Evolutionary conservation across 345 rosid species (phyloP), one percentile per base, ranked within the genome.

Genomic region (Citrus australasica): DNA sequence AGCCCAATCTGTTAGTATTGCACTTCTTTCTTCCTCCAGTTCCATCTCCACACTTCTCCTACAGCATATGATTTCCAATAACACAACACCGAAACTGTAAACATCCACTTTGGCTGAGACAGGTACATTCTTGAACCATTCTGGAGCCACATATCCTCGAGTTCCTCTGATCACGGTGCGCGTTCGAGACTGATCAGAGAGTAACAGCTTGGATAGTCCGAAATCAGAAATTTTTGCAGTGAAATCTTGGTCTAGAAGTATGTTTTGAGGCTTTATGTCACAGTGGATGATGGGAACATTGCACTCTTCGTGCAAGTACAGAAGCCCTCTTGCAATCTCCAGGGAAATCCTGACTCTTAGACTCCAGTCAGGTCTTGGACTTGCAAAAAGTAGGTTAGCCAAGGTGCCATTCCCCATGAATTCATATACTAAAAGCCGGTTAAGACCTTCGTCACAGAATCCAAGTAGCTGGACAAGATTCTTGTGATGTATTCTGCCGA

Each of bases 31-130:
- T 19, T 73, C 78, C 56, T 48, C 65, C 0, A 6, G 0, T 4
- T 73, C 80, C 25, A 14, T 25, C 6, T 25, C 51, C 61, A 67
- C 78, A 6, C 71, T 67, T 60, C 48, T 77, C 56, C 81, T 60
- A 28, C 81, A 81, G n/a, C 83, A 63, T 19, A 83, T 58, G 32
- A 83, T 46, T 75, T 80, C 83, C 69, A 80, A 40, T 13, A 80
- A 32, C 62, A 80, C 70, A 32, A 77, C 69, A 2, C 86, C 84
- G 17, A 71, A 84, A 38, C 82, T 81, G 51, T 81, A 81, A 9
- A 84, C 84, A 79, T 84, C 86, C 28, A 73, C 86, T 38, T 78
- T 84, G 38, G 71, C 75, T 6, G 86, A 71, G 5, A 81, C 48
- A 38, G 71, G 33, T 35, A 65, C 67, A 37, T 55, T 65, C 65